These are phyloP conservation scores for Suillus variegatus DNA, from an alignment of 768 basidiomycete genomes.

Conservation along the genomic window DNA sequence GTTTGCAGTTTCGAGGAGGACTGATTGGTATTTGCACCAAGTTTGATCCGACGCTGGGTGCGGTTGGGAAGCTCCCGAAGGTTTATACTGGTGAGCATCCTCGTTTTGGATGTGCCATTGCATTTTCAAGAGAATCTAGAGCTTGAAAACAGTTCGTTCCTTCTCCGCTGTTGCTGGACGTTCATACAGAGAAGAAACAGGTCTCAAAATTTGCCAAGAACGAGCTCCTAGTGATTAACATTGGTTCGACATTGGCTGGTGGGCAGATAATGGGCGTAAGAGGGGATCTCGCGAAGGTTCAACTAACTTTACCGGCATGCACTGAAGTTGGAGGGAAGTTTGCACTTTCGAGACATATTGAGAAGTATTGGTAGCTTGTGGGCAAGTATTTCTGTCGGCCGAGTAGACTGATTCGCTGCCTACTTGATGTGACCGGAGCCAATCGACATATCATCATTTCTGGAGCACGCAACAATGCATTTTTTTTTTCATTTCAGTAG, in stretches of 20 bases:
- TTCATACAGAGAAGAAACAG: constrained; percentile 98
- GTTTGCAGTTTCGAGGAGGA: too few species aligned
- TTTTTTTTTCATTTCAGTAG: background rate
- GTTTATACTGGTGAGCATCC: too few species aligned
- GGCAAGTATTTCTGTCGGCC: constrained; percentile 51
- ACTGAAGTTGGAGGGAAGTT: constrained; percentile 98
- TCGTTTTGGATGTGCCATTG: too few species aligned
- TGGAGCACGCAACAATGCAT: background rate
- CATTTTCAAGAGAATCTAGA: too few species aligned
- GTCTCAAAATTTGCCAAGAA: constrained; percentile 89
- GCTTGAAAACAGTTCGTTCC: too few species aligned
- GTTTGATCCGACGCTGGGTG: too few species aligned
- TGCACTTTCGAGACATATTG: constrained; percentile 89
- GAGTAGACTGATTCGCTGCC: background rate
- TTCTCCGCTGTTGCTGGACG: too few species aligned
- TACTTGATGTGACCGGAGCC: background rate
- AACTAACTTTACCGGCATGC: constrained; percentile 92
- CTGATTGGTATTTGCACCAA: too few species aligned
- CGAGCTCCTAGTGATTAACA: constrained; percentile 94
- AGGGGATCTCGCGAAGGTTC: constrained; percentile 92
- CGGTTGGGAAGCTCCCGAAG: too few species aligned
- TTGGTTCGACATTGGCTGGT: constrained; percentile 96
- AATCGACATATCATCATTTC: background rate
- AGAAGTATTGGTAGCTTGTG: constrained; percentile 98
- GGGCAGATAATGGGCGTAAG: constrained; percentile 93